Evolutionary conservation across 331 rosid genomes (phyloP), one percentile per base, ranked within the genome.

Genomic region (Malus hybrid): DNA sequence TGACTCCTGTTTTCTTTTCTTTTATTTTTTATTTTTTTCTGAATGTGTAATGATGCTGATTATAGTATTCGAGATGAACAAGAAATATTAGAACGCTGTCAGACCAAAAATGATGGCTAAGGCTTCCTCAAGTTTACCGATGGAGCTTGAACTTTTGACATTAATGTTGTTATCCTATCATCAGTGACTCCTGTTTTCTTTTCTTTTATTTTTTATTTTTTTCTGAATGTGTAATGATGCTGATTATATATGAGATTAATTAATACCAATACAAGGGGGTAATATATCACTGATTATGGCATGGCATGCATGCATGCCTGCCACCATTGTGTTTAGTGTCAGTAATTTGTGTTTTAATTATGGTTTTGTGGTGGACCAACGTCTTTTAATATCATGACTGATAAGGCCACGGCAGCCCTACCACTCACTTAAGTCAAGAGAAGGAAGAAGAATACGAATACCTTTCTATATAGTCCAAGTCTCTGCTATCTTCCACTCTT

Each of bases 231-330:
- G 50, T 44, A 55, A 52, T 16, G 18, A 60, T 62, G 70, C 32
- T 63, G 50, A 14, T 66, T 24, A 19, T 39, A 27, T 31, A 6
- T 20, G 15, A 59, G 16, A 44, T 44, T 44, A 44, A 52, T 50
- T 2, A 50, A 50, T 15, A 15, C 56, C 8, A 6, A 50, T 16
- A 50, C 56, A 50, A 50, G 32, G 4, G 46, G 50, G 48, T 10
- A 36, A 9, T 36, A 42, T 44, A 44, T 31, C 10, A 39, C 12
- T 39, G 46, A 39, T 39, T 3, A 39, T 39, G 77, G 46, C 59
- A 69, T 57, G 77, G 50, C 50, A 44, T 44, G 83, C 87, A 86
- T 76, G 86, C 71, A 52, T 73, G 8, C 42, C 42, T 8, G 39
- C 75, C 69, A 33, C 63, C 61, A n/a, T 8, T n/a, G 61, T 20